Evolutionary conservation across 2,329 filamentous ascomycete genomes (phyloP), one percentile per base, ranked within the genome.

Genomic region (Aspergillus ruber): DNA sequence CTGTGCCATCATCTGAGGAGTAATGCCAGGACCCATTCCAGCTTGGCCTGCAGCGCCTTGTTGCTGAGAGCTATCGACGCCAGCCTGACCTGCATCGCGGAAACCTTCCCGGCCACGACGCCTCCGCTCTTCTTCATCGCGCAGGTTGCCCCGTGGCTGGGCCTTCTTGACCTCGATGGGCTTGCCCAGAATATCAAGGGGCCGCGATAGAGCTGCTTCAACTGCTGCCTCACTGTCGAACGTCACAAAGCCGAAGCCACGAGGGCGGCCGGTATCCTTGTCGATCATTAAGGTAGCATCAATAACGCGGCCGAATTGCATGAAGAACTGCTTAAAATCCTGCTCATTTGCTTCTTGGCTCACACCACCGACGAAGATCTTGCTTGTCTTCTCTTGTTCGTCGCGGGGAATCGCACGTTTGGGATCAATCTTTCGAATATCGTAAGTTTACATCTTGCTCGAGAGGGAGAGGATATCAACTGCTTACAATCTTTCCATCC

Each of bases 241-340:
- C 0, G 93, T 98, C 45, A 98, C 93, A 67, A 98, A 98, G 12
- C 93, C 93, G 62, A 98, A 98, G 1, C 93, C 93, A 63, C 93
- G 81, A 2, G 93, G 93, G 36, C 93, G 83, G n/a, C 93, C 93
- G 1, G 93, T 98, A 68, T 98, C 93, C 72, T 98, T 98, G 68
- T 98, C 93, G 84, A 98, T 98, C 93, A 98, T 98, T 2, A 98
- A 82, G 0, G 93, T 98, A 2, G 93, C 93, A 71, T 98, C 93
- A 35, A 98, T 85, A 17, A 98, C 93, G 51, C 91, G 85, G 23
- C 93, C 93, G 61, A 97, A 98, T 63, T 95, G 88, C 62, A 87
- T 89, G 73, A 98, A 98, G 72, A 95, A 98, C 50, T 93, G 85
- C 64, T 89, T 90, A 68, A 98, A 98, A 65, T 97, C 90, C 52